A percentile compares a stretch with the other conserved stretches of the same genome.
Evolutionary conservation across 345 rosid genomes (phyloP).

Genomic region (Iberis pinnata): DNA sequence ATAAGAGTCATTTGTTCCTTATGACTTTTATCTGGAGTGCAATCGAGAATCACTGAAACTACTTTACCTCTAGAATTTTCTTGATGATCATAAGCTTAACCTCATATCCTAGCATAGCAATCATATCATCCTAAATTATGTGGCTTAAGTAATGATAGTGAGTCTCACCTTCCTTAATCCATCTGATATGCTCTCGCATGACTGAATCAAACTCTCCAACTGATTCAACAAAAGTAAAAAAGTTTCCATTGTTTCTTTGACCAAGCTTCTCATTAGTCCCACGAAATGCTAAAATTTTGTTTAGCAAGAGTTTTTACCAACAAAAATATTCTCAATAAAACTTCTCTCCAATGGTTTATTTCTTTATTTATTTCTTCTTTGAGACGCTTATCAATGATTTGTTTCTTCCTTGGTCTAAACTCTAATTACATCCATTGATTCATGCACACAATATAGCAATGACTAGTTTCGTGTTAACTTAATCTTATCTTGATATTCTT

Average conservation of each 20-base stretch:
- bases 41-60: not conserved
- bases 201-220: not conserved
- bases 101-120: not conserved
- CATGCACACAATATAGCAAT: not conserved
- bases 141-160: not conserved
- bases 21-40: not conserved
- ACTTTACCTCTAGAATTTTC: not conserved
- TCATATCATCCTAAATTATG: not conserved
- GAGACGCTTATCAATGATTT: not conserved
- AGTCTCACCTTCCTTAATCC: not conserved
- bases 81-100: not conserved
- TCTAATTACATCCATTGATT: not conserved
- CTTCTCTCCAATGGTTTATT: not conserved
- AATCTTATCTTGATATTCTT: not conserved
- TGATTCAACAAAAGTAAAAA: not conserved
- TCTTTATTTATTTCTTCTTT: not conserved
- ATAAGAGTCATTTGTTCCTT: not conserved
- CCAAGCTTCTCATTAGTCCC: not conserved
- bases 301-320: not conserved
- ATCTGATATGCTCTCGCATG: not conserved
- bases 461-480: not conserved
- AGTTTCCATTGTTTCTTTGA: not conserved
- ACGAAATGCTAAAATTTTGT: not conserved
- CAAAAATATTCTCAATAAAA: not conserved
- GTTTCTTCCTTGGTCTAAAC: not conserved